Conservation (phyloP, 768 basidiomycete genomes). For the Serendipita sp. region DNA sequence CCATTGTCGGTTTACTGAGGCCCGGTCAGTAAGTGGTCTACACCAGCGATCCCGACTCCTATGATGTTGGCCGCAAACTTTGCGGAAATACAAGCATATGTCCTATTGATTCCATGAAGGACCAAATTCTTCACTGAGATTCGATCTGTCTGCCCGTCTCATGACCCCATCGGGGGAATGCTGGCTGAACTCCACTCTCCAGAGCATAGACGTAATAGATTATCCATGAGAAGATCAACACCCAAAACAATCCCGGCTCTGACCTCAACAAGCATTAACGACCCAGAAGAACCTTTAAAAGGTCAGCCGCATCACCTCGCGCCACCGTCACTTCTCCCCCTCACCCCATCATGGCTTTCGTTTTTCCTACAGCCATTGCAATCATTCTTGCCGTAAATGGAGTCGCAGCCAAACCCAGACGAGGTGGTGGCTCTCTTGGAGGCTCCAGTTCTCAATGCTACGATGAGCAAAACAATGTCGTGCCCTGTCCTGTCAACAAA, state of each 20-base stretch:
- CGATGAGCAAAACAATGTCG: background rate
- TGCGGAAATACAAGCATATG: slow-evolving; percentile 4
- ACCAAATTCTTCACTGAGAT: background rate
- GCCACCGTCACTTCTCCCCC: background rate
- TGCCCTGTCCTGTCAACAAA: background rate
- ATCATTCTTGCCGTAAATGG: background rate
- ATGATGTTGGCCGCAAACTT: background rate
- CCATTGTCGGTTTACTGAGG: background rate
- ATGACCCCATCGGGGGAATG: background rate
- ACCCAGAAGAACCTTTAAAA: background rate
- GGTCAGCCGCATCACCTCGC: background rate
- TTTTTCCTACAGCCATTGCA: background rate
- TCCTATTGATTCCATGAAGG: background rate
- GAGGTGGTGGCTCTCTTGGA: too few relatives aligned
- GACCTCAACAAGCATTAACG: background rate
- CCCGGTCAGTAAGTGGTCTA: background rate
- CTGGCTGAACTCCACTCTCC: background rate
- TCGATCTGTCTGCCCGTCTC: background rate
- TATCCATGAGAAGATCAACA: background rate
- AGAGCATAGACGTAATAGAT: background rate
- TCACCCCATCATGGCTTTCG: background rate
- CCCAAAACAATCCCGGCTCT: background rate
- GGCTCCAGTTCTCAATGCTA: background rate
- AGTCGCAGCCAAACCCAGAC: background rate
- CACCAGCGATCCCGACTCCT: background rate